Evolutionary conservation across 2,329 filamentous ascomycete species (phyloP).

Genomic region (Cytospora schulzeri): DNA sequence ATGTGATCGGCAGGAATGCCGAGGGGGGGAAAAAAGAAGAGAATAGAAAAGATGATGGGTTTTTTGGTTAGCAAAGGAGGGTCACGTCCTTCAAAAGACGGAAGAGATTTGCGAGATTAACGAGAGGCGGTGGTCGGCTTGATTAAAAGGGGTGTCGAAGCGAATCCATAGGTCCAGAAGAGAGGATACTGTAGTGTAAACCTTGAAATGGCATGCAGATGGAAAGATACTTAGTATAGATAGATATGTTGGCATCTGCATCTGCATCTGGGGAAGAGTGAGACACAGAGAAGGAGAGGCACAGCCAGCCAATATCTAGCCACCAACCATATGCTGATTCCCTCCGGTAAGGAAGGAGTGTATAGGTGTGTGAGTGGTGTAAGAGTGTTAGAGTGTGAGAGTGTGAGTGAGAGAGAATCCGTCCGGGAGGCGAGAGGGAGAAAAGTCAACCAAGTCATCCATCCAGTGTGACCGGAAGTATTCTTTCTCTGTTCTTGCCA

Average conservation of each 20-base stretch:
- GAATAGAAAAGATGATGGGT: slow-evolving; percentile 27
- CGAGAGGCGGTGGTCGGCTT: slow-evolving; percentile 22
- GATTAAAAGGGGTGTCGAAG: slow-evolving; percentile 17
- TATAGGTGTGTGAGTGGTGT: slow-evolving; percentile 14
- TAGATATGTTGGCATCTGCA: slow-evolving; percentile 4
- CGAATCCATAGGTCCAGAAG: slow-evolving; percentile 27
- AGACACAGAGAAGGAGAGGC: no score
- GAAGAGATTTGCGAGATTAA: slow-evolving; percentile 24
- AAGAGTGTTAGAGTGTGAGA: neutral
- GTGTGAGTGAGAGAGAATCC: slow-evolving; percentile 4
- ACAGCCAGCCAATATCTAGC: slow-evolving; percentile 12
- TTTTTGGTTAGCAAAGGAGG: slow-evolving; percentile 18
- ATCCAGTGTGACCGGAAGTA: no score
- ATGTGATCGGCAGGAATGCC: slow-evolving; percentile 10
- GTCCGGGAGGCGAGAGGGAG: no score
- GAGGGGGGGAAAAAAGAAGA: slow-evolving; percentile 19
- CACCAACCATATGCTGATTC: slow-evolving; percentile 13
- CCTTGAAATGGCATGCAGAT: slow-evolving; percentile 22
- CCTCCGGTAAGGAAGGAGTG: slow-evolving; percentile 21
- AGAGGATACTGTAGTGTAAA: neutral
- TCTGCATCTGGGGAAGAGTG: neutral
- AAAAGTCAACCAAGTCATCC: neutral
- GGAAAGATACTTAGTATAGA: no score
- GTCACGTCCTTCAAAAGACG: slow-evolving; percentile 28
- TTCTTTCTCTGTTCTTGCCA: no score